Evolutionary conservation across 75 land plant genomes (phyloP), one percentile per base, ranked within the genome.

Genomic region (Sequoiadendron giganteum): DNA sequence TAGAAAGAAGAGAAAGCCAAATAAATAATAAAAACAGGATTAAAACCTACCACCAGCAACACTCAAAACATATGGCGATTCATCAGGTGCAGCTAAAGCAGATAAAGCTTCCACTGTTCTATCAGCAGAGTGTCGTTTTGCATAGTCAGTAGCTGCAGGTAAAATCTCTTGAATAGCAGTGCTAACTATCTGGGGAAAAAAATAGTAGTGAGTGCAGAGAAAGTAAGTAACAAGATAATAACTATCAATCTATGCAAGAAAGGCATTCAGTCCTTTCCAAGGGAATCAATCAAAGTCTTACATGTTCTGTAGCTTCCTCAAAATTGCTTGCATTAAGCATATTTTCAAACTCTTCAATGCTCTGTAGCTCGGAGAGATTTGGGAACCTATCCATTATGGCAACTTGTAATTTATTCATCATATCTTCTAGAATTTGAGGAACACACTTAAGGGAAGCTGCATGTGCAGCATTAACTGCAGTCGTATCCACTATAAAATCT

Each of bases 401-500:
- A 58, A 36, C 16, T 55, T 36, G 45, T 43, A 81, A 81, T 81
- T 43, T 81, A 45, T 39, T 28, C 28, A 25, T 43, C 10, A 25
- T 40, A 81, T 85, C 88, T 45, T 85, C 89, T 42, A 91, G 32
- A 56, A 85, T 86, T 72, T 91, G 52, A 18, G 89, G 91, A 8
- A 91, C 89, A 58, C 85, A 30, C 65, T 87, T 70, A 39, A 90
- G 84, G 9, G 86, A 88, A 39, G 91, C 90, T 90, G 90, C 90
- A 42, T 88, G 91, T n/a, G 92, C 85, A 82, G 92, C 89, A 87
- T 91, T 91, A 38, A 85, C 86, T 78, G 89, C 89, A n/a, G 55
- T 87, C 18, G 89, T 91, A 49, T 91, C 92, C 56, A 91, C 89
- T 85, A 91, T 83, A 77, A 91, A 91, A 58, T 91, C 89, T 55